These are phyloP conservation scores for Debaryomyces hansenii DNA, from an alignment of 805 yeast species.

Conservation along the genomic window DNA sequence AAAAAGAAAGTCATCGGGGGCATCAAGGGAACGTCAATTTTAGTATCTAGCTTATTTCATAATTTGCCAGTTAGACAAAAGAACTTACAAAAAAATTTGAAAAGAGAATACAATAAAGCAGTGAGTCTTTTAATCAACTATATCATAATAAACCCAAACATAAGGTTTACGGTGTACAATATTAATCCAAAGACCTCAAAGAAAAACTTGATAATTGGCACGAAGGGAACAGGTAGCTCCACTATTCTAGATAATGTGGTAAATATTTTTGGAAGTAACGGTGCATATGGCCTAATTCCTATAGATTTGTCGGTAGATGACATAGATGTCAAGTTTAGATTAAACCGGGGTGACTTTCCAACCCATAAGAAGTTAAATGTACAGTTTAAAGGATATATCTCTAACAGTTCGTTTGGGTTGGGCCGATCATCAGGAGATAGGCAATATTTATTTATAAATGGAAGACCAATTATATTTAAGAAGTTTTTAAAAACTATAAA, in stretches of 20 bases:
- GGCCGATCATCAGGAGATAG: constrained; percentile 67
- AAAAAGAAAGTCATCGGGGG: constrained; percentile 47
- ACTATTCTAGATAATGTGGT: constrained; percentile 52
- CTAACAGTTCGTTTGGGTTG: constrained; percentile 76
- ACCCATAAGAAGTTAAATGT: constrained; percentile 23
- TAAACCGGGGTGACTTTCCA: constrained; percentile 5
- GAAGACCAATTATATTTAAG: constrained; percentile 67
- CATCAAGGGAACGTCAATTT: constrained; percentile 67
- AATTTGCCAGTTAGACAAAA: constrained; percentile 79
- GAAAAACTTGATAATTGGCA: constrained; percentile 55
- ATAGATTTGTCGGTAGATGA: constrained; percentile 44
- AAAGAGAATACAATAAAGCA: constrained; percentile 73
- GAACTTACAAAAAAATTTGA: constrained; percentile 65
- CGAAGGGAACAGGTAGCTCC: constrained; percentile 52
- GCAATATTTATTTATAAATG: constrained; percentile 73
- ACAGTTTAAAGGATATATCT: constrained; percentile 59
- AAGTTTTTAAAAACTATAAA: constrained; percentile 58
- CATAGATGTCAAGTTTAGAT: constrained; percentile 19
- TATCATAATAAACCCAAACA: constrained; percentile 56
- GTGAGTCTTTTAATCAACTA: constrained; percentile 64
- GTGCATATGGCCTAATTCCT: constrained; percentile 56
- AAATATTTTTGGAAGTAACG: constrained; percentile 69
- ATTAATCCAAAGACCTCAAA: constrained; percentile 30
- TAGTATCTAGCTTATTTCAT: constrained; percentile 58
- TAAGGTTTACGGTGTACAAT: constrained; percentile 63